phyloP scores from a whole-genome alignment of 129 eudicot genomes.

The Silybum marianum region DNA sequence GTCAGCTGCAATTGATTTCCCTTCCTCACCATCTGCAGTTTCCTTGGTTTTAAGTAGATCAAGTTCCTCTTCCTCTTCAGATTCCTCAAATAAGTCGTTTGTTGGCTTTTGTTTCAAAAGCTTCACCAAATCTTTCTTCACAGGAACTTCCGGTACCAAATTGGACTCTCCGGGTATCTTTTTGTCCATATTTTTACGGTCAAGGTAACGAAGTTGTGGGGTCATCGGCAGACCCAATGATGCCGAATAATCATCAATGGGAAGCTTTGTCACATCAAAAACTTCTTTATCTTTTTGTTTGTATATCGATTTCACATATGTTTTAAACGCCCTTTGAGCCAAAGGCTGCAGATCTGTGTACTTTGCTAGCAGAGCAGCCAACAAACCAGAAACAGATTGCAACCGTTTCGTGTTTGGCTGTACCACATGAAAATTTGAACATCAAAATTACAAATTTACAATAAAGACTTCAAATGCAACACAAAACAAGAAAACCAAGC shows the following conservation, averaged over 20 bases:
- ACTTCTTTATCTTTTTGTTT: conserved; percentile 82
- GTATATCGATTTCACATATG: conserved; percentile 71
- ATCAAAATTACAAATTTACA: background rate
- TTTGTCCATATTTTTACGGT: conserved; percentile 54
- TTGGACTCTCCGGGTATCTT: conserved; percentile 30
- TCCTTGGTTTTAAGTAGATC: conserved; percentile 52
- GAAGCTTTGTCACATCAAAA: conserved; percentile 78
- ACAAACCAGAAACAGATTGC: conserved; percentile 68
- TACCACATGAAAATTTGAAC: conserved; percentile 4
- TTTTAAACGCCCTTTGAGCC: conserved; percentile 82
- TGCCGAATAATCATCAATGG: conserved; percentile 83
- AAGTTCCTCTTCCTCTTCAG: conserved; percentile 38
- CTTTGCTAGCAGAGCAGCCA: conserved; percentile 79
- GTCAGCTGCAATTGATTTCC: conserved; percentile 30
- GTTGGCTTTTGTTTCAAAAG: conserved; percentile 15
- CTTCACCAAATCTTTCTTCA: conserved; percentile 40
- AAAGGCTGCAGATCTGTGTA: conserved; percentile 59
- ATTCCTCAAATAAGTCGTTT: conserved; percentile 33
- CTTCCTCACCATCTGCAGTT: conserved; percentile 29
- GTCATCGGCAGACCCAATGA: conserved; percentile 97
- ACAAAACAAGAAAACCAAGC: background rate
- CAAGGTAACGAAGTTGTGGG: conserved; percentile 77
- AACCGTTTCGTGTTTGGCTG: conserved; percentile 76
- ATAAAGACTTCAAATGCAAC: conserved; percentile 6
- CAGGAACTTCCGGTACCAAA: conserved; percentile 40